These are phyloP conservation scores for Aspergillus sp. DNA, from an alignment of 2,329 filamentous ascomycete species.

Conservation along the genomic window DNA sequence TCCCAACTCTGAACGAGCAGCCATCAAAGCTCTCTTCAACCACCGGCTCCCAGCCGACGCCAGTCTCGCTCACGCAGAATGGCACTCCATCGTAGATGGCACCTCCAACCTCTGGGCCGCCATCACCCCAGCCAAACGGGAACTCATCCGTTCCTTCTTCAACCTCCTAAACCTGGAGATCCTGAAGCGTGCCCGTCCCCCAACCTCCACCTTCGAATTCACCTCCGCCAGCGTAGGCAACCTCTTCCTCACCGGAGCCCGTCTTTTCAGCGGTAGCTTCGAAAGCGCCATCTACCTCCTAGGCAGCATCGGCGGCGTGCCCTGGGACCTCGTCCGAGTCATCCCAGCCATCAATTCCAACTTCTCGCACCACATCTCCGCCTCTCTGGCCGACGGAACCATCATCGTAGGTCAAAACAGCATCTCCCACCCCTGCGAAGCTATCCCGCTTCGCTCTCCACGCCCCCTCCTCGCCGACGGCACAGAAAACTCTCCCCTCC, in stretches of 20 bases:
- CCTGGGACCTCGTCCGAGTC: conserved; percentile 69
- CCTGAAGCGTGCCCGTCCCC: conserved; percentile 69
- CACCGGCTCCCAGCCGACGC: conserved; percentile 71
- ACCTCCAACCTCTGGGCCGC: conserved; percentile 73
- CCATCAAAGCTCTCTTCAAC: conserved; percentile 84
- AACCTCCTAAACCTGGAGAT: conserved; percentile 77
- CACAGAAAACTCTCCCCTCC: conserved; percentile 32
- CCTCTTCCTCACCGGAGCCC: conserved; percentile 78
- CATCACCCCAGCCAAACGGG: conserved; percentile 70
- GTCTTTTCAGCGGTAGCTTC: conserved; percentile 88
- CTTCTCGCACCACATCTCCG: conserved; percentile 92
- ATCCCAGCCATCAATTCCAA: conserved; percentile 93
- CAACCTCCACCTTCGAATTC: conserved; percentile 75
- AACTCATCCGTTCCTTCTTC: conserved; percentile 75
- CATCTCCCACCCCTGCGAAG: conserved; percentile 79
- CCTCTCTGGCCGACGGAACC: conserved; percentile 72
- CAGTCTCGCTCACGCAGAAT: conserved; percentile 69
- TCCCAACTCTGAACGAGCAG: conserved; percentile 65
- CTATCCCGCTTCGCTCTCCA: conserved; percentile 53
- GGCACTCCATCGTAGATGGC: conserved; percentile 86
- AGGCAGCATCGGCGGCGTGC: conserved; percentile 82
- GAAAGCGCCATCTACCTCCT: conserved; percentile 91
- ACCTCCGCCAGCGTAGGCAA: conserved; percentile 76
- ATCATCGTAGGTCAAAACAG: conserved; percentile 89
- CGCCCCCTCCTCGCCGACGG: conserved; percentile 41